A percentile compares a stretch with the other conserved stretches of the same genome.
Conservation (phyloP, 2,329 filamentous ascomycete species). For the Didymella glomerata region DNA sequence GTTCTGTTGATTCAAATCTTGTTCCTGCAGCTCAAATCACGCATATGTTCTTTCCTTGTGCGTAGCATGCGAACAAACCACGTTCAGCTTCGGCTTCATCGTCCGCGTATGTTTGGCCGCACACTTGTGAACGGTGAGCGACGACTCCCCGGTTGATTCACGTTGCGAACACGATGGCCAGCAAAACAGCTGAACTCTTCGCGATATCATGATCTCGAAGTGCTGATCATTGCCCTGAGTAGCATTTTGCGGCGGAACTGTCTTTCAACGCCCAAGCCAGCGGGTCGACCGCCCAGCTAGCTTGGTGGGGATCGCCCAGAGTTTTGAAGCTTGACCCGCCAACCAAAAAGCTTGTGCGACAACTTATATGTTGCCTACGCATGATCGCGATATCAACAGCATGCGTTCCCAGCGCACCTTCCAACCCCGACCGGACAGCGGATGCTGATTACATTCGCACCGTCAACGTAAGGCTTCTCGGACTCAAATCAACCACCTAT, state of each 20-base stretch:
- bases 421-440: not conserved
- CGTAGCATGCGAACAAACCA: too few species aligned
- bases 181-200: not conserved
- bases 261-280: not conserved
- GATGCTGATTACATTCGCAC: not conserved
- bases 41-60: too few species aligned
- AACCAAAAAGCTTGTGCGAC: constrained; percentile 17
- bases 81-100: not conserved
- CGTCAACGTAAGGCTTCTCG: not conserved
- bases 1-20: not conserved
- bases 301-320: constrained; percentile 3
- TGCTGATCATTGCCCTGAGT: not conserved
- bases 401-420: not conserved
- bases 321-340: not conserved
- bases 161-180: not conserved
- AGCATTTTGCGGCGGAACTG: not conserved
- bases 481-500: constrained; percentile 12
- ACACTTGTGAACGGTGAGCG: not conserved
- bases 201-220: not conserved
- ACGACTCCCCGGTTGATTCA: not conserved
- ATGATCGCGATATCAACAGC: constrained; percentile 8
- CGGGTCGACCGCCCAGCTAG: constrained; percentile 6
- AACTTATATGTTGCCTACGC: not conserved
- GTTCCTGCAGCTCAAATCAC: too few species aligned
- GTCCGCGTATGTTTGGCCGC: not conserved